These are phyloP conservation scores for Candida pseudofarinosa DNA, from an alignment of 805 yeast species.

Conservation along the genomic window DNA sequence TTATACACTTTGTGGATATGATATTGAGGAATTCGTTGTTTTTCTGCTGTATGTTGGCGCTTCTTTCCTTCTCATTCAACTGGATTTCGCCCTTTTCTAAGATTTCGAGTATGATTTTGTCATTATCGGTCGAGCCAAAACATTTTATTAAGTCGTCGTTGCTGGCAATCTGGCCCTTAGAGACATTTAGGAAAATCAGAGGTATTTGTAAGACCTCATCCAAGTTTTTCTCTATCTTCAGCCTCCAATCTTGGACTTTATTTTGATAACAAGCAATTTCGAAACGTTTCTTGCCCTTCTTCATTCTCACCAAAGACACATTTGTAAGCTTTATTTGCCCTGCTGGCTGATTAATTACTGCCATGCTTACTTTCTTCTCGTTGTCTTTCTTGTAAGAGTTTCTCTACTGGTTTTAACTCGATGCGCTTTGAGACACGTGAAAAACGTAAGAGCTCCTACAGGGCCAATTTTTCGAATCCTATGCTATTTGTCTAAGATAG, in stretches of 20 bases:
- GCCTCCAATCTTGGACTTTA: conserved; percentile 93
- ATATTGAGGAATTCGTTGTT: conserved; percentile 80
- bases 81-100: conserved; percentile 91
- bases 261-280: conserved; percentile 97
- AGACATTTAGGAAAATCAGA: conserved; percentile 88
- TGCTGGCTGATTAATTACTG: conserved; percentile 75
- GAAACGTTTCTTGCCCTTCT: conserved; percentile 85
- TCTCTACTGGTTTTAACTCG: neutral
- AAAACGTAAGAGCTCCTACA: neutral
- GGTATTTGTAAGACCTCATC: conserved; percentile 96
- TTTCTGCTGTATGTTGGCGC: conserved; percentile 64
- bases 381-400: neutral
- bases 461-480: neutral
- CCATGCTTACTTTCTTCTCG: conserved; percentile 21
- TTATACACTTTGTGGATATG: conserved; percentile 85
- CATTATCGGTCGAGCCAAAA: conserved; percentile 73
- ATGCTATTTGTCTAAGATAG: neutral
- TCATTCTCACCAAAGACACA: conserved; percentile 88
- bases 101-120: conserved; percentile 75
- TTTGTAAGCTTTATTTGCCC: conserved; percentile 88
- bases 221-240: conserved; percentile 82
- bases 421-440: conserved; percentile 1
- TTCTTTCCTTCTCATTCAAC: conserved; percentile 88
- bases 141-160: conserved; percentile 72
- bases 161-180: conserved; percentile 91